A percentile compares a stretch with the other conserved stretches of the same genome.
Evolutionary conservation across 495 filamentous ascomycete species (phyloP).

Genomic region (Xylaria venustula): DNA sequence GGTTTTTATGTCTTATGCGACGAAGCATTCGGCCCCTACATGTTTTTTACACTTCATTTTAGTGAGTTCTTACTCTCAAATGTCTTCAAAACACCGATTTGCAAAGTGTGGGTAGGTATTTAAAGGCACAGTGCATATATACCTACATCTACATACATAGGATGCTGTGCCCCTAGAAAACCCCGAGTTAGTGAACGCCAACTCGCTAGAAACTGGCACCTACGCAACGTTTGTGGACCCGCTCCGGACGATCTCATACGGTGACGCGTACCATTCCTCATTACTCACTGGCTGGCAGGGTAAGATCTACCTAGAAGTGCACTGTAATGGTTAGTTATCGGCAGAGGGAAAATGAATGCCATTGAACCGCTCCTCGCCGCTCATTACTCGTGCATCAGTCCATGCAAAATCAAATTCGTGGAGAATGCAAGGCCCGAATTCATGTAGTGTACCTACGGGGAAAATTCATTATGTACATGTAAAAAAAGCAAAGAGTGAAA

Average conservation of each 20-base stretch:
- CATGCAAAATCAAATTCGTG: neutral
- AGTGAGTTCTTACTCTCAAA: no score
- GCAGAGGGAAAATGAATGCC: neutral
- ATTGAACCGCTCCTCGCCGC: neutral
- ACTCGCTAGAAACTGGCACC: neutral
- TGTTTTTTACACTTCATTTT: no score
- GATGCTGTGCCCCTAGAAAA: neutral
- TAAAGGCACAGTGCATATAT: neutral
- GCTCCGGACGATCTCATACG: slow-evolving; percentile 5
- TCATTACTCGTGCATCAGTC: slow-evolving; percentile 4
- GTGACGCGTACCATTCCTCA: slow-evolving; percentile 10
- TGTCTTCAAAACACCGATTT: no score
- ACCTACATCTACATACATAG: no score
- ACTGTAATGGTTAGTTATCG: neutral
- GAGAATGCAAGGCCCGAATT: no score
- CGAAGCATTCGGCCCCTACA: no score
- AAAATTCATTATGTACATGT: no score
- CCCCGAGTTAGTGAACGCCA: neutral
- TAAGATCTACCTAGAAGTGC: neutral
- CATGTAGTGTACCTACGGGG: no score
- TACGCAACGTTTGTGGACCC: neutral
- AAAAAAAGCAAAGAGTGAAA: neutral
- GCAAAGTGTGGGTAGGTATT: no score
- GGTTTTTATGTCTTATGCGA: no score
- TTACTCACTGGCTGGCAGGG: neutral